Conservation (phyloP, 441 rosid genomes). For the Syzygium malaccense region DNA sequence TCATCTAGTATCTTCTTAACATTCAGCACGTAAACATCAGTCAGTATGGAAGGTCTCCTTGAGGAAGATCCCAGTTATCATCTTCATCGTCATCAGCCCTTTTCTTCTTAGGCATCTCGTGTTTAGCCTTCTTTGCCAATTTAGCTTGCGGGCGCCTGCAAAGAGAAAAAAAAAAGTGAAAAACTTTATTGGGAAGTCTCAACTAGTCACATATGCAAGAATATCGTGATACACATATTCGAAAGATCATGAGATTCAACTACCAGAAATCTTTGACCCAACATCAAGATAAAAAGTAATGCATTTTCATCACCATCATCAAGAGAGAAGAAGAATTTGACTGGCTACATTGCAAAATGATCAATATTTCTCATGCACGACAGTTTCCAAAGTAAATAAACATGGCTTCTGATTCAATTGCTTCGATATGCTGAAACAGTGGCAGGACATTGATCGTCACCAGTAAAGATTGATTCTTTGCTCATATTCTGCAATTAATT, state of each 20-base stretch:
- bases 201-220: neutral
- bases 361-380: neutral
- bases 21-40: neutral
- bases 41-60: constrained; percentile 9
- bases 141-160: neutral
- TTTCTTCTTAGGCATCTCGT: neutral
- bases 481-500: neutral
- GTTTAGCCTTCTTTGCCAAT: neutral
- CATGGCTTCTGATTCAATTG: neutral
- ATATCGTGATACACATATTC: neutral
- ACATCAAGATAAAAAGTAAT: neutral
- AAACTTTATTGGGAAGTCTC: neutral
- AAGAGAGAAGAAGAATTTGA: neutral
- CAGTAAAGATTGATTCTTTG: neutral
- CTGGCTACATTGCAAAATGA: neutral
- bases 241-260: neutral
- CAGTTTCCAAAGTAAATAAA: neutral
- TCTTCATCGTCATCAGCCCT: neutral
- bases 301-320: neutral
- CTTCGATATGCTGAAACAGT: neutral
- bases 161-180: neutral
- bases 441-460: neutral
- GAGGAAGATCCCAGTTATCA: constrained; percentile 12
- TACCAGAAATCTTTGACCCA: neutral
- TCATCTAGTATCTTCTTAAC: neutral